Base-by-base conservation (phyloP, 2,329 filamentous ascomycete species). In the Bipolaris bicolor region DNA sequence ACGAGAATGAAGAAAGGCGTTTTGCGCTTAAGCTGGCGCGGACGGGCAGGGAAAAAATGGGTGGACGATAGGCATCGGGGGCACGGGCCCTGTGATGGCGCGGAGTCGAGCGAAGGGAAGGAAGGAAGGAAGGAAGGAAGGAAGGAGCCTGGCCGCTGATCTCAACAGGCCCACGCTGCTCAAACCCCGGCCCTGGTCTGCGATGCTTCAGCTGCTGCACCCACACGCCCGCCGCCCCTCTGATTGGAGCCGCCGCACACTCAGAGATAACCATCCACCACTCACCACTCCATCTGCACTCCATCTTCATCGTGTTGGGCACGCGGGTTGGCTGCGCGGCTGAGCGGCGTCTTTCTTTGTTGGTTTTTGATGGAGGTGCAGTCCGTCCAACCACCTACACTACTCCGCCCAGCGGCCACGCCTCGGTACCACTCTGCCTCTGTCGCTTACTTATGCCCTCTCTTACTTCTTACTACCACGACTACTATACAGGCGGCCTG, bases 151-250 rank as follows among this genome's bases (percentile, higher is more conserved):
- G 49, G 49, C 36, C 48, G 45, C 52, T 51, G 62, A 65, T 65
- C 62, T 61, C 58, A 58, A 55, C 55, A 61, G 49, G 62, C 52
- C 54, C 55, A 49, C 54, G 41, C 56, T 33, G 44, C 45, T 55
- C 29, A 36, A 50, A 34, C 47, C 45, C 36, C 36, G 43, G 47
- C 43, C 43, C 54, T 49, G 45, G 44, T 46, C 48, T 24, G 39
- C 41, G 24, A 10, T 49, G 48, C 53, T 57, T 57, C 49, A 57
- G 54, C 54, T 57, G 46, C 53, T 33, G 55, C 52, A 33, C 47
- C 40, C 31, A 51, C 22, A 20, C 48, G 16, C n/a, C 47, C 45
- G 49, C 24, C 6, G 16, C 24, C 40, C 20, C 15, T 31, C 47
- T 56, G 11, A 64, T 64, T 64, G 62, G 62, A 44, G 41, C 26